Evolutionary conservation across 495 filamentous ascomycete species (phyloP), one percentile per base, ranked within the genome.

Genomic region (Baudoinia panamericana): DNA sequence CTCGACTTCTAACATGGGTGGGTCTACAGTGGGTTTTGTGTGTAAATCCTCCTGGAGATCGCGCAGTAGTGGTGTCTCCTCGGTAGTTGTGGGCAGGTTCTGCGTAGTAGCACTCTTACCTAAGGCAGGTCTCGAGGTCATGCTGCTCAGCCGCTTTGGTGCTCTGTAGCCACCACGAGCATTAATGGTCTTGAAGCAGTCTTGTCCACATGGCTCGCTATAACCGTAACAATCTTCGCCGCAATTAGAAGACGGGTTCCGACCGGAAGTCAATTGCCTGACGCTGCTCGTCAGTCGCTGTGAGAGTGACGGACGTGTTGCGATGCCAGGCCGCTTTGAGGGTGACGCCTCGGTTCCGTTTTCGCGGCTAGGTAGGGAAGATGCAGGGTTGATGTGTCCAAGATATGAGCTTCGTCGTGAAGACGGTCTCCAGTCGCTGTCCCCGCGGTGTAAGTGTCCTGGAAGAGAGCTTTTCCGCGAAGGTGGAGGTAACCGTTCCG

Each of bases 151-250:
- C 11, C 34, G 15, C 6, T n/a, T 31, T 11, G 41, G 39, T 26
- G 42, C 41, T 23, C 36, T 27, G 17, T 25, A 33, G 18, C 47
- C 47, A 5, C 47, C 47, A 20, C 47, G 23, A 21, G 23, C 52
- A 41, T 30, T 50, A 28, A 26, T 48, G 32, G 52, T 57, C 51
- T 76, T 78, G 55, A 78, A 75, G 60, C 85, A 93, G 53, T 90
- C 80, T 45, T 75, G 74, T 0, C 82, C 84, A 54, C 86, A 94
- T 4, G 82, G 80, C 55, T 92, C 82, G 0, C 82, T 77, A 52
- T 82, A 85, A 6, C 86, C 86, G 45, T 71, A 87, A 53, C 86
- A 94, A 0, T 80, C 79, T 0, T 81, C 84, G 36, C 69, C 57
- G 46, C 78, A 72, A 39, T 85, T 81, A 50, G 86, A 93, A 23